Percentiles rank a stretch among this genome's conserved stretches.
These are phyloP conservation scores for Psophocarpus tetragonolobus DNA, from an alignment of 306 rosid species.

Conservation along the genomic window DNA sequence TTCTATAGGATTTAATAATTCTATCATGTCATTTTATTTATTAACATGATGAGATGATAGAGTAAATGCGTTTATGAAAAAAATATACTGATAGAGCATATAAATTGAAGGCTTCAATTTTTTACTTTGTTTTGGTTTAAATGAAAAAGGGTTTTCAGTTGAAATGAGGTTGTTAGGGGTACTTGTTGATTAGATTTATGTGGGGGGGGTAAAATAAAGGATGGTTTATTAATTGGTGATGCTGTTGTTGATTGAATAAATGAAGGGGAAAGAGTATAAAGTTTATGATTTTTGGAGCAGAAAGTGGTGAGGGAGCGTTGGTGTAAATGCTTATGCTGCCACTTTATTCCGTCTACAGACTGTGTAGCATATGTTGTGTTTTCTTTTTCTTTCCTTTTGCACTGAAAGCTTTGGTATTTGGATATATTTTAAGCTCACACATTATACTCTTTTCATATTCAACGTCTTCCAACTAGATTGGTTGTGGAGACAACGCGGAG, in stretches of 20 bases:
- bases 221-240: too few species aligned
- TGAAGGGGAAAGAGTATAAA: constrained; percentile 16
- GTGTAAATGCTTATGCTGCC: constrained; percentile 26
- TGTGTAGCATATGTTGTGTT: constrained; percentile 16
- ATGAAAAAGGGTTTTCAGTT: neutral
- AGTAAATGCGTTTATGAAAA: neutral
- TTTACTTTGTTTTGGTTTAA: neutral
- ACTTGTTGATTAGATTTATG: neutral
- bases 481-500: neutral
- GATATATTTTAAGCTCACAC: constrained; percentile 1
- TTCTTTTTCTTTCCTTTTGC: constrained; percentile 13
- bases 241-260: constrained; percentile 19
- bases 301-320: constrained; percentile 17
- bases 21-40: neutral
- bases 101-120: neutral
- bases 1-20: neutral
- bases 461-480: constrained; percentile 16
- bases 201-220: neutral
- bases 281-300: constrained; percentile 19
- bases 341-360: constrained; percentile 40
- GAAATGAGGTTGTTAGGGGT: neutral
- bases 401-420: neutral
- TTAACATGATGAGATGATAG: neutral
- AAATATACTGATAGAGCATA: neutral
- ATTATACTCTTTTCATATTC: neutral